These are phyloP conservation scores for Trifolium subterraneum DNA, from an alignment of 306 rosid genomes.

Conservation along the genomic window DNA sequence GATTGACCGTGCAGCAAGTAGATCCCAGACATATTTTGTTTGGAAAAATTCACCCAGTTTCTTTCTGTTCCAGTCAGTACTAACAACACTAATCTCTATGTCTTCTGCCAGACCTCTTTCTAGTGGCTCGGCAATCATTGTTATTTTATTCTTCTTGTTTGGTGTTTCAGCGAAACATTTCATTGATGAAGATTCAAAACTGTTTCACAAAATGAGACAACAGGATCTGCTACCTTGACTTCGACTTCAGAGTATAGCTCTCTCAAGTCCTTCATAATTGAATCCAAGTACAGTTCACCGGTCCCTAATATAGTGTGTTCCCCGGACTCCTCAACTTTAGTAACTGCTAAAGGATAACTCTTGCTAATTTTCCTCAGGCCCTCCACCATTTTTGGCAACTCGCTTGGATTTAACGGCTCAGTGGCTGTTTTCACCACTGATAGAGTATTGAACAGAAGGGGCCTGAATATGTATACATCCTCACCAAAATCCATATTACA, in stretches of 20 bases:
- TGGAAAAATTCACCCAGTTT: slow-evolving; percentile 95
- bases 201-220: slow-evolving; percentile 97
- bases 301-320: slow-evolving; percentile 97
- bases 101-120: slow-evolving; percentile 99
- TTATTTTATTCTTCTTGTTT: slow-evolving; percentile 97
- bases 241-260: slow-evolving; percentile 99
- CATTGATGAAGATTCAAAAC: slow-evolving; percentile 97
- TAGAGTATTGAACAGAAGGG: slow-evolving; percentile 94
- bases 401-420: slow-evolving; percentile 97
- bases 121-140: slow-evolving; percentile 97
- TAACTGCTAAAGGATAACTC: slow-evolving; percentile 96
- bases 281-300: slow-evolving; percentile 98
- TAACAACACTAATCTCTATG: slow-evolving; percentile 93
- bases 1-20: slow-evolving; percentile 95
- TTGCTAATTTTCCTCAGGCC: slow-evolving; percentile 98
- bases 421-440: slow-evolving; percentile 98
- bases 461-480: slow-evolving; percentile 90
- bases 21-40: slow-evolving; percentile 94
- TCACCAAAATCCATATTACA: slow-evolving; percentile 80
- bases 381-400: slow-evolving; percentile 99
- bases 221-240: slow-evolving; percentile 99
- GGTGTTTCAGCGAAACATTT: slow-evolving; percentile 99
- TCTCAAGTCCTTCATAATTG: slow-evolving; percentile 98
- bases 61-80: slow-evolving; percentile 91
- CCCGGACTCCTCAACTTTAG: slow-evolving; percentile 99